Conservation (phyloP, 108 stramenopile species). For the Fragilariopsis cylindrus region DNA sequence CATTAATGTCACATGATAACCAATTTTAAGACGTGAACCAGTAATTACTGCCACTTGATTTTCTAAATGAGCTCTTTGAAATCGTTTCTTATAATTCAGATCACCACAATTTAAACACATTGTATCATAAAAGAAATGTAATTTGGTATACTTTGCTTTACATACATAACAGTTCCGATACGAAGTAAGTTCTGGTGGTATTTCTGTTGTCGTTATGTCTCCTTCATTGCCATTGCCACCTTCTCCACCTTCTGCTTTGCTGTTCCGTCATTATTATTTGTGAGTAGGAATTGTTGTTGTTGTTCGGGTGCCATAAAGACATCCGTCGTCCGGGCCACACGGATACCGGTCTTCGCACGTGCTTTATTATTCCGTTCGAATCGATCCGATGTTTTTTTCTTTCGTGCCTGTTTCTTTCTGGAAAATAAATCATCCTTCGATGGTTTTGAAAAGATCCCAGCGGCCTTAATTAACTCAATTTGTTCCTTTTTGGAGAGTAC, state of each 20-base stretch:
- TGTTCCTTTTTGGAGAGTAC: no score
- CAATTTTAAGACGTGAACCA: slow-evolving; percentile 73
- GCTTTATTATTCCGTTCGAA: background rate
- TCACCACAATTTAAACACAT: slow-evolving; percentile 63
- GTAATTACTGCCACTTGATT: slow-evolving; percentile 57
- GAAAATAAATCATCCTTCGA: no score
- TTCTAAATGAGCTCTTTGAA: slow-evolving; percentile 48
- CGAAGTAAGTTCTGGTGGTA: background rate
- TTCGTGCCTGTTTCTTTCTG: background rate
- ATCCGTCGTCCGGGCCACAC: background rate
- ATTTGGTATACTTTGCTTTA: slow-evolving; percentile 49
- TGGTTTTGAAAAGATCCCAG: no score
- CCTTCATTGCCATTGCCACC: no score
- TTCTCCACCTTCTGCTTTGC: background rate
- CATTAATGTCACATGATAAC: slow-evolving; percentile 55
- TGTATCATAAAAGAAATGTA: slow-evolving; percentile 74
- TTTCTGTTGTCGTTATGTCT: no score
- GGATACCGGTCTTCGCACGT: background rate
- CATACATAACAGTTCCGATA: slow-evolving; percentile 65
- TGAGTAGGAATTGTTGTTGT: background rate
- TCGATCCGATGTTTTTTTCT: background rate
- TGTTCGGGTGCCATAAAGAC: no score
- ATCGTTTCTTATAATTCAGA: slow-evolving; percentile 57
- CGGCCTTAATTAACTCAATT: no score
- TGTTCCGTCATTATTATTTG: background rate